Base-by-base conservation (phyloP, 345 rosid species). In the Eucalyptus cloeziana region DNA sequence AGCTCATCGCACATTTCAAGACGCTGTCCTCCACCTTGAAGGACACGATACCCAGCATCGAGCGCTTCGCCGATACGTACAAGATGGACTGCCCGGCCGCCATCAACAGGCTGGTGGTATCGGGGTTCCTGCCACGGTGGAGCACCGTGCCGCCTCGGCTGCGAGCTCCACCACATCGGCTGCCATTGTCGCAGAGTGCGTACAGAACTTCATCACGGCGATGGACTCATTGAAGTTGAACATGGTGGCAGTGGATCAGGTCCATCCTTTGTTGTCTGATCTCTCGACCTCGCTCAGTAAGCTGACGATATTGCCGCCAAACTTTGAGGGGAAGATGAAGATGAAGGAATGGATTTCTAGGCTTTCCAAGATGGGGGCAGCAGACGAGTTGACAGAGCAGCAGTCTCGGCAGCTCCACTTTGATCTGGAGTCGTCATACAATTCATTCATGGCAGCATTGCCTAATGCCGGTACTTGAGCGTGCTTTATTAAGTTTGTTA, bases 371-470 rank as follows among this genome's bases (percentile, higher is more conserved):
- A 97, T 97, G 99, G 98, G 98, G 60, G 99, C 99, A 40, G 94
- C 98, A 1, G 99, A 98, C 90, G 98, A 98, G 92, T 93, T 98
- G 91, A 95, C 99, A 3, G 99, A 96, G 90, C 99, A 96, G 94
- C 99, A 98, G 92, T 94, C 99, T 8, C 89, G 99, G 91, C 99
- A 98, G 87, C 99, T 98, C 54, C 99, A 95, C 90, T 97, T 98
- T 51, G 98, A 98, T 86, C 95, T 98, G 40, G 99, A 98, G 92
- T 97, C 99, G 2, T 95, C 99, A 0, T 97, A 98, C 91, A 98
- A 97, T 91, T 98, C 99, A 24, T 98, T 98, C 88, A 96, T 98
- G 99, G 99, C 99, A 43, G 99, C 99, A 86, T 92, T 98, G 94
- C 99, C 99, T 54, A 97, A 89, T 88, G 95, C 97, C 49, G 96